Conservation (phyloP, 306 rosid genomes). For the Lathyrus aphaca region DNA sequence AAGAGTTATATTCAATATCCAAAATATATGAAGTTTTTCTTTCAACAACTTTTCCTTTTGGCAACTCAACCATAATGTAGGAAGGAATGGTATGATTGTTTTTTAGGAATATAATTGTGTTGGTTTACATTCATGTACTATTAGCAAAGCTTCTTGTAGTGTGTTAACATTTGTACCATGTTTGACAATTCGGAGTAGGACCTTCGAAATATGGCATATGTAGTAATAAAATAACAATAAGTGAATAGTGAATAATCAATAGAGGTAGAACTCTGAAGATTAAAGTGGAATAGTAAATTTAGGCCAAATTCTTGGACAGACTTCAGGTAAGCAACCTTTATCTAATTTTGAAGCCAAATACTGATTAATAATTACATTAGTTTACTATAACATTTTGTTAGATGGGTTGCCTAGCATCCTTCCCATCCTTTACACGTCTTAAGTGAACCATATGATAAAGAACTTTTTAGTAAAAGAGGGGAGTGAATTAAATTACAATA, state of each 20-base stretch:
- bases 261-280: conserved; percentile 7
- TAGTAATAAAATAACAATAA: conserved; percentile 12
- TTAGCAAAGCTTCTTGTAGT: conserved; percentile 27
- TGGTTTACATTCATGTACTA: conserved; percentile 1
- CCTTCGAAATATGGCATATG: not conserved
- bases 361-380: conserved; percentile 18
- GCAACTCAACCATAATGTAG: too few species aligned
- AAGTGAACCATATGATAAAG: too few species aligned
- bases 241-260: conserved; percentile 1
- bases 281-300: conserved; percentile 18
- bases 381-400: not conserved
- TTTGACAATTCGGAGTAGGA: conserved; percentile 5
- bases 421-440: not conserved
- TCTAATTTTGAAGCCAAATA: not conserved
- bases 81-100: not conserved
- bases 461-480: too few species aligned
- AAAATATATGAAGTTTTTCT: too few species aligned
- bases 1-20: too few species aligned
- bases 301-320: not conserved
- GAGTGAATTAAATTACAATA: too few species aligned
- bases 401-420: conserved; percentile 5
- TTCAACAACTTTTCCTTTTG: too few species aligned
- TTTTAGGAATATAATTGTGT: not conserved
- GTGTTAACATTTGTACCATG: conserved; percentile 1
- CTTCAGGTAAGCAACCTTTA: not conserved